Evolutionary conservation across 2,329 filamentous ascomycete genomes (phyloP).

Genomic region (Fusarium robinianum): DNA sequence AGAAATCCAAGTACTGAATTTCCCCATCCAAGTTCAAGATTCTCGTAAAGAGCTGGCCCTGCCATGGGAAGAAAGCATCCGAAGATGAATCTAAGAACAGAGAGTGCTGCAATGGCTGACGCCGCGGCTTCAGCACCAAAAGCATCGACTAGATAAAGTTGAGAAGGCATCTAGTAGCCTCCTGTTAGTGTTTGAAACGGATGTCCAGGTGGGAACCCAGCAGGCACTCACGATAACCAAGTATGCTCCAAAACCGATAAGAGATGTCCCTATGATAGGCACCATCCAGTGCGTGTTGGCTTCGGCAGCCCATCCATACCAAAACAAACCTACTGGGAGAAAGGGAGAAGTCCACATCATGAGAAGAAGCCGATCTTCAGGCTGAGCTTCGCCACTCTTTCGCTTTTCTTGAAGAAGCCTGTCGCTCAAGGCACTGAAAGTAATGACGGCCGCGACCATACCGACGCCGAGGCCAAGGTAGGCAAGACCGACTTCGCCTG

Average conservation of each 20-base stretch:
- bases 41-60: constrained; percentile 45
- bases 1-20: constrained; percentile 42
- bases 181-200: too few species aligned
- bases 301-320: constrained; percentile 63
- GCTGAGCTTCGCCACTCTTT: constrained; percentile 15
- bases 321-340: constrained; percentile 57
- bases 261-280: constrained; percentile 58
- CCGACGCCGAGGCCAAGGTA: constrained; percentile 54
- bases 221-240: too few species aligned
- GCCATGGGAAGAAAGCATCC: constrained; percentile 63
- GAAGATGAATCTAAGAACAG: constrained; percentile 54
- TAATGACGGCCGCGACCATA: constrained; percentile 34
- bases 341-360: constrained; percentile 59
- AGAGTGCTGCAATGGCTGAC: constrained; percentile 25
- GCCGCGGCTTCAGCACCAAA: constrained; percentile 26
- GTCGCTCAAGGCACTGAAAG: constrained; percentile 13
- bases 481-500: constrained; percentile 41
- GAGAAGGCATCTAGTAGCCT: constrained; percentile 8
- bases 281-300: constrained; percentile 59
- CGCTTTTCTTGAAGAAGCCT: constrained; percentile 4
- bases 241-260: constrained; percentile 51
- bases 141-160: constrained; percentile 33
- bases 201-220: too few species aligned
- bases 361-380: constrained; percentile 56
- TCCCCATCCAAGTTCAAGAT: constrained; percentile 51